Conservation (phyloP, 1,284 basidiomycete species). For the Ustilago lituana region DNA sequence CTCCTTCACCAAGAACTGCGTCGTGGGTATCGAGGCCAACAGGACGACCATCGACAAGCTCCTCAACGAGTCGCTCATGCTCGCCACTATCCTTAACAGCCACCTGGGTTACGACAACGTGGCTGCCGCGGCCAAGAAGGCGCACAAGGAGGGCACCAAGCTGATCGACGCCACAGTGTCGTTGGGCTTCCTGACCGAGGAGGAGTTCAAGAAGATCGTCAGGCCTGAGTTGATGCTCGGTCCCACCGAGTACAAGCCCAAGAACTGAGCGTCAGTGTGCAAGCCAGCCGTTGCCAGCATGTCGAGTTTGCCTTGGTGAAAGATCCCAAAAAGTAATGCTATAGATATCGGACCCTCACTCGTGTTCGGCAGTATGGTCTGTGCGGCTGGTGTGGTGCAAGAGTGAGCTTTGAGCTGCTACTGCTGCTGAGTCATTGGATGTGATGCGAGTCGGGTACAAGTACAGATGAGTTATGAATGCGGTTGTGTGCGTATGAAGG, state of each 20-base stretch:
- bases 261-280: too few relatives aligned
- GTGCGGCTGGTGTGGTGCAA: too few relatives aligned
- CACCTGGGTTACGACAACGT: slow-evolving; percentile 96
- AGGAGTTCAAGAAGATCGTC: slow-evolving; percentile 95
- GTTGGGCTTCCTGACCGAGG: slow-evolving; percentile 83
- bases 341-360: background rate
- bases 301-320: too few relatives aligned
- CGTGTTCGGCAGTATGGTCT: too few relatives aligned
- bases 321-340: background rate
- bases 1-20: slow-evolving; percentile 93
- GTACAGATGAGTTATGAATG: slow-evolving; percentile 1
- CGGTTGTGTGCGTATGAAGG: too few relatives aligned
- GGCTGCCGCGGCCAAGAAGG: slow-evolving; percentile 98
- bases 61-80: slow-evolving; percentile 87
- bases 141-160: slow-evolving; percentile 96
- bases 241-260: slow-evolving; percentile 55
- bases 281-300: too few relatives aligned
- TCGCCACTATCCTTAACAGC: slow-evolving; percentile 92
- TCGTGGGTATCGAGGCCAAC: slow-evolving; percentile 95
- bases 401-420: too few relatives aligned
- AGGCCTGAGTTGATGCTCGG: slow-evolving; percentile 78
- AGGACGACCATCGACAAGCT: slow-evolving; percentile 88
- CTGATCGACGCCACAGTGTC: slow-evolving; percentile 92
- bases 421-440: too few relatives aligned
- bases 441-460: background rate